Conservation (phyloP, 1,139 yeast genomes). For the Kodamaea ohmeri region DNA sequence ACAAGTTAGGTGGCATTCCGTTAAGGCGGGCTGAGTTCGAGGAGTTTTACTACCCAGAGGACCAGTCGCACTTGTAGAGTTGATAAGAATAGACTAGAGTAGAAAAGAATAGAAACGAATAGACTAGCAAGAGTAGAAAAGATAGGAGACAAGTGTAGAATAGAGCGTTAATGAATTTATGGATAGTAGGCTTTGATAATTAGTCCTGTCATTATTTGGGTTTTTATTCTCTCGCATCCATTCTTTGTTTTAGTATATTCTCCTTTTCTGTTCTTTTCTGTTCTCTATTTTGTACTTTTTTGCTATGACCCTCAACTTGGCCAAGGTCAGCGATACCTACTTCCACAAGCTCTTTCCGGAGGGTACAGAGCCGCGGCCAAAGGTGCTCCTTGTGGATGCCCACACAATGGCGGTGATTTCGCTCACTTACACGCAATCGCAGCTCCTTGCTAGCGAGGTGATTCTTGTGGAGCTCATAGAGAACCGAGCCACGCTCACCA, state of each 20-base stretch:
- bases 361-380: slow-evolving; percentile 45
- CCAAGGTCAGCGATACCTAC: slow-evolving; percentile 36
- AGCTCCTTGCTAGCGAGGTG: slow-evolving; percentile 74
- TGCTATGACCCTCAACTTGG: slow-evolving; percentile 33
- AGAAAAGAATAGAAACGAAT: neutral
- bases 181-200: too few species aligned
- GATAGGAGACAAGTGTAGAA: too few species aligned
- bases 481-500: slow-evolving; percentile 61
- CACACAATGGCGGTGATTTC: slow-evolving; percentile 82
- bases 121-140: too few species aligned
- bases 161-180: too few species aligned
- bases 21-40: slow-evolving; percentile 31
- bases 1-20: slow-evolving; percentile 30
- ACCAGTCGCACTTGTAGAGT: slow-evolving; percentile 28
- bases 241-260: slow-evolving; percentile 1
- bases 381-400: slow-evolving; percentile 74
- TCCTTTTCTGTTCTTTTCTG: neutral
- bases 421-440: slow-evolving; percentile 83
- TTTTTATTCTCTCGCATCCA: neutral
- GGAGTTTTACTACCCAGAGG: slow-evolving; percentile 31
- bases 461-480: slow-evolving; percentile 72
- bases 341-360: slow-evolving; percentile 34
- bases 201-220: too few species aligned
- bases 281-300: neutral
- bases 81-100: neutral